Evolutionary conservation across 352 stramenopile species (phyloP).

Genomic region (Phytopythium montanum): DNA sequence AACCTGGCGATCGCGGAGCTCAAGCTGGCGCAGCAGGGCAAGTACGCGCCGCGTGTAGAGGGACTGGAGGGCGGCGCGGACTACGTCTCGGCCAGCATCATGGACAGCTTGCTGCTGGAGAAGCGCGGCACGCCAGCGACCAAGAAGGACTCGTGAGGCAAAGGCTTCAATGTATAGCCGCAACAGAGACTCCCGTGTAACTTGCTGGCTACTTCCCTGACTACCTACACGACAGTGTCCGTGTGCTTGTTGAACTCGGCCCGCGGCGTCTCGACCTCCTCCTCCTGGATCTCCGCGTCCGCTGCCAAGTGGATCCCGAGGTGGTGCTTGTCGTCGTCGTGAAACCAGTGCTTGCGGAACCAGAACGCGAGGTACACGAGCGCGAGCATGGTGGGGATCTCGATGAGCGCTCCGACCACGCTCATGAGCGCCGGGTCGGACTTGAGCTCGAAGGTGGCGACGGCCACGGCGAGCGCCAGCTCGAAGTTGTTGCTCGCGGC

Average conservation of each 20-base stretch:
- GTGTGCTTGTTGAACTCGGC: slow-evolving; percentile 4
- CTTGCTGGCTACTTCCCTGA: background rate
- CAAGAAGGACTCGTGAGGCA: background rate
- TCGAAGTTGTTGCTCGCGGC: slow-evolving; percentile 79
- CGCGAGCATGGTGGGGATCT: slow-evolving; percentile 70
- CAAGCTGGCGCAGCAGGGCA: slow-evolving; percentile 46
- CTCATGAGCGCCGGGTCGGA: slow-evolving; percentile 71
- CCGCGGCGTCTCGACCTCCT: background rate
- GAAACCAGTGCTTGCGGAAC: slow-evolving; percentile 16
- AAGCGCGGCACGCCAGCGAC: slow-evolving; percentile 8
- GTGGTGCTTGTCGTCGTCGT: background rate
- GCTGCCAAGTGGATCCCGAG: background rate
- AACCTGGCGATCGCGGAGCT: slow-evolving; percentile 63
- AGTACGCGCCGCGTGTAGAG: slow-evolving; percentile 53
- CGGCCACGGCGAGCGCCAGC: slow-evolving; percentile 56
- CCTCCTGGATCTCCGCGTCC: background rate
- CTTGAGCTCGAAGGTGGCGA: slow-evolving; percentile 59
- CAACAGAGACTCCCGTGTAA: background rate
- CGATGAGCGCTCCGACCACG: slow-evolving; percentile 61
- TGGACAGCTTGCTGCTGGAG: slow-evolving; percentile 70
- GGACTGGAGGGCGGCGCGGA: slow-evolving; percentile 69
- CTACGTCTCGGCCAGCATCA: slow-evolving; percentile 78
- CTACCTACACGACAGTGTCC: slow-evolving; percentile 2
- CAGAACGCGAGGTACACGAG: slow-evolving; percentile 48
- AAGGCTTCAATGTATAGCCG: background rate